Percentiles rank a stretch among this genome's conserved stretches.
Conservation (phyloP, 2,329 filamentous ascomycete species). For the Trichophyton rubrum region DNA sequence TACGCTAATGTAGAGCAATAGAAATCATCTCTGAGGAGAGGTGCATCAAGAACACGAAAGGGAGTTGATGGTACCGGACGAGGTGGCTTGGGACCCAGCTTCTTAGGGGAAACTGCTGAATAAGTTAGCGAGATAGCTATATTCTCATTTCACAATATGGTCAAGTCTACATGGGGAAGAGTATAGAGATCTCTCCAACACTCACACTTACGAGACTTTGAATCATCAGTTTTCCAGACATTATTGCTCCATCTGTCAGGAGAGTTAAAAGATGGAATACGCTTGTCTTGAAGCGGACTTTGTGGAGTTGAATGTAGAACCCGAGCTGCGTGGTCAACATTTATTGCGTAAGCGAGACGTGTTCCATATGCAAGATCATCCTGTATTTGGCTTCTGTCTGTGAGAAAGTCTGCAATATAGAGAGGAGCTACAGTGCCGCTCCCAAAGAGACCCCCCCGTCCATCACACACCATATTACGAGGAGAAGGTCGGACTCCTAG, state of each 20-base stretch:
- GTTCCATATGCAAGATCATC: slow-evolving; percentile 57
- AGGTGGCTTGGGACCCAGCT: slow-evolving; percentile 6
- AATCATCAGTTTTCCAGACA: slow-evolving; percentile 18
- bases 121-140: background rate
- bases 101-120: background rate
- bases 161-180: background rate
- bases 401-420: slow-evolving; percentile 45
- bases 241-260: slow-evolving; percentile 30
- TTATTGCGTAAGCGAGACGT: slow-evolving; percentile 65
- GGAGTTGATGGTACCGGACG: slow-evolving; percentile 55
- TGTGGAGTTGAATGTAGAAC: slow-evolving; percentile 45
- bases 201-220: background rate
- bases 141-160: too few relatives aligned
- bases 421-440: slow-evolving; percentile 61
- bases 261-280: slow-evolving; percentile 13
- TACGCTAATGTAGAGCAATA: slow-evolving; percentile 90
- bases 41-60: slow-evolving; percentile 82
- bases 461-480: slow-evolving; percentile 43
- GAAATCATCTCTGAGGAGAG: slow-evolving; percentile 81
- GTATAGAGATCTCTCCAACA: background rate
- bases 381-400: slow-evolving; percentile 41
- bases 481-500: slow-evolving; percentile 31
- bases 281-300: background rate
- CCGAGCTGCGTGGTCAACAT: slow-evolving; percentile 57
- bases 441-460: slow-evolving; percentile 50